Conservation (phyloP, 2,329 filamentous ascomycete species). For the Drechslerella dactyloides region DNA sequence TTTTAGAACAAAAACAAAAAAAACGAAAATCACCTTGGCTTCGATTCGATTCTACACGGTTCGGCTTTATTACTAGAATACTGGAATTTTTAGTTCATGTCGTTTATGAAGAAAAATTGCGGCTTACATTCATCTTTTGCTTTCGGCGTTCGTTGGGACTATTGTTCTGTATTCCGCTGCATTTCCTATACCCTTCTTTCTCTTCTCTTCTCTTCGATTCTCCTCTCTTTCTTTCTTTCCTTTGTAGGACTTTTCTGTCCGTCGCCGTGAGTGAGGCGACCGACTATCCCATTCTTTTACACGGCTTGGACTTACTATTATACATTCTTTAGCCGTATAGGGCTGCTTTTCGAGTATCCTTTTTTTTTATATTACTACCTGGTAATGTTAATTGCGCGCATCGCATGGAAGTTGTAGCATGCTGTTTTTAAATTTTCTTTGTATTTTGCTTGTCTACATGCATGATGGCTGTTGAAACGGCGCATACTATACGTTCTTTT, state of each 20-base stretch:
- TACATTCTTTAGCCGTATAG: neutral
- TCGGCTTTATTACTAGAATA: slow-evolving; percentile 11
- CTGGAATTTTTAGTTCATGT: slow-evolving; percentile 31
- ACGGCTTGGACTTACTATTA: neutral
- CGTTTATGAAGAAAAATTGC: slow-evolving; percentile 26
- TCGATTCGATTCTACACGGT: neutral
- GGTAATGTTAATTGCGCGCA: slow-evolving; percentile 7
- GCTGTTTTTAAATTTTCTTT: neutral
- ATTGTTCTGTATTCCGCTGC: slow-evolving; percentile 18
- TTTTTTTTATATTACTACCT: neutral
- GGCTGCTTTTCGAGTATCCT: neutral
- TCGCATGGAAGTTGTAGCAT: no score
- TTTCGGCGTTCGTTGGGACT: slow-evolving; percentile 32
- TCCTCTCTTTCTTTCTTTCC: neutral
- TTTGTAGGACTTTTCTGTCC: no score
- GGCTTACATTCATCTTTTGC: slow-evolving; percentile 27
- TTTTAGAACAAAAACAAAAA: no score
- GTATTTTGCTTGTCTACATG: no score
- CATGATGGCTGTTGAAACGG: no score
- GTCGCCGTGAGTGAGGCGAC: neutral
- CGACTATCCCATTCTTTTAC: no score
- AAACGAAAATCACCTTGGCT: neutral
- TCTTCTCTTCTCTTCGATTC: slow-evolving; percentile 3
- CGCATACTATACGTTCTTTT: no score
- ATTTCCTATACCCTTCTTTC: slow-evolving; percentile 38